Evolutionary conservation across 306 rosid species (phyloP).

Genomic region (Hippophae tibetana): DNA sequence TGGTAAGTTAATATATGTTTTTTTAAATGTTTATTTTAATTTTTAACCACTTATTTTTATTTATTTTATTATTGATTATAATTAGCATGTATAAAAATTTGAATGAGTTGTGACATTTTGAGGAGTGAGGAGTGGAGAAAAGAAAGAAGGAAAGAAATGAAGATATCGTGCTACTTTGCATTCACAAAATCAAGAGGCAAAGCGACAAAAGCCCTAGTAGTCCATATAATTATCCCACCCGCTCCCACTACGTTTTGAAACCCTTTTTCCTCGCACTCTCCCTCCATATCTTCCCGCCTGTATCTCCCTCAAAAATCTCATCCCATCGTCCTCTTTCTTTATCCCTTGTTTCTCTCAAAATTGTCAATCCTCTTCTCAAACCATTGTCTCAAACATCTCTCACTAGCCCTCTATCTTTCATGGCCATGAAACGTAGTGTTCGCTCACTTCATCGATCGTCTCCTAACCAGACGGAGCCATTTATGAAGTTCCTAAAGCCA

Average conservation of each 20-base stretch:
- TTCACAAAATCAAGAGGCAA: background rate
- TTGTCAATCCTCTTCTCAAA: background rate
- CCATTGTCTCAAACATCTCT: background rate
- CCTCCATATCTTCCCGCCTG: background rate
- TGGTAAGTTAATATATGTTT: no score
- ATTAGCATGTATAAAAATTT: no score
- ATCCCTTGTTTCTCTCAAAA: conserved; percentile 11
- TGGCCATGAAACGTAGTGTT: conserved; percentile 44
- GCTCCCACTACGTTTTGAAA: background rate
- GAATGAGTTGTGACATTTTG: no score
- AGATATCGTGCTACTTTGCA: no score
- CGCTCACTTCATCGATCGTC: conserved; percentile 22
- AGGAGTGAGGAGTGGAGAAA: background rate
- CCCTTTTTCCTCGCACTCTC: background rate
- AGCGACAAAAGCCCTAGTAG: background rate
- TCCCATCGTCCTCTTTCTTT: no score
- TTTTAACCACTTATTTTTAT: no score
- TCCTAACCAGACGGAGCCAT: conserved; percentile 25
- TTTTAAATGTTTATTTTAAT: no score
- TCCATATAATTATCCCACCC: background rate
- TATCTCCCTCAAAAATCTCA: no score
- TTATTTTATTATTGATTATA: no score
- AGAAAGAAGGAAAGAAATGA: background rate
- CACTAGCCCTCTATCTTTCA: background rate
- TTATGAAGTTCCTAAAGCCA: conserved; percentile 72